Evolutionary conservation across 2,329 filamentous ascomycete species (phyloP).

Genomic region (Pseudogymnoascus sp.): DNA sequence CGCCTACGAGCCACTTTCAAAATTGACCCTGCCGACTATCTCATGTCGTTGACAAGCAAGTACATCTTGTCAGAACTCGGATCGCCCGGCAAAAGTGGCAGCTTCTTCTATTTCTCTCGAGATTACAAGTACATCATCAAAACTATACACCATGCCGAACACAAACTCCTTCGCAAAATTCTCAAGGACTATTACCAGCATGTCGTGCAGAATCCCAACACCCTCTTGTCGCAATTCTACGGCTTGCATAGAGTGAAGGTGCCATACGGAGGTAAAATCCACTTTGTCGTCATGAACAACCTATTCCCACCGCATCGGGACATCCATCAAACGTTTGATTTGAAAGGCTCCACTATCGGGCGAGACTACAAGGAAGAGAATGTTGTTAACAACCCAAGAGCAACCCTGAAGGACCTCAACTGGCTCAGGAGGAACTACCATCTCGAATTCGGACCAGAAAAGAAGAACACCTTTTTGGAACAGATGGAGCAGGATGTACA

Average conservation of each 20-base stretch:
- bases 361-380: slow-evolving; percentile 87
- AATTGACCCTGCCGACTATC: slow-evolving; percentile 92
- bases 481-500: slow-evolving; percentile 85
- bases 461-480: slow-evolving; percentile 80
- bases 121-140: slow-evolving; percentile 99
- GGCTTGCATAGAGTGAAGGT: slow-evolving; percentile 96
- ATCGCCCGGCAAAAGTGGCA: slow-evolving; percentile 95
- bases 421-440: slow-evolving; percentile 83
- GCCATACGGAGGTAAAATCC: slow-evolving; percentile 95
- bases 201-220: slow-evolving; percentile 90
- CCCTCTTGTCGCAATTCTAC: slow-evolving; percentile 94
- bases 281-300: slow-evolving; percentile 99
- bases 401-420: slow-evolving; percentile 93
- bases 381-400: slow-evolving; percentile 79
- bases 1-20: slow-evolving; percentile 81
- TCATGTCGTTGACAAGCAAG: slow-evolving; percentile 96
- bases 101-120: slow-evolving; percentile 98
- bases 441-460: slow-evolving; percentile 81
- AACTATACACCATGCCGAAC: slow-evolving; percentile 93
- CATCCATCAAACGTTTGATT: slow-evolving; percentile 92
- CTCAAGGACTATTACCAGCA: slow-evolving; percentile 91
- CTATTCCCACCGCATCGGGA: slow-evolving; percentile 95
- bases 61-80: slow-evolving; percentile 97
- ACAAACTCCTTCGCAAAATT: slow-evolving; percentile 78
- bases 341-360: slow-evolving; percentile 94